Percentiles rank a stretch among this genome's conserved stretches.
phyloP scores from a whole-genome alignment of 1,284 basidiomycete genomes.

The Cutaneotrichosporon cutaneum region DNA sequence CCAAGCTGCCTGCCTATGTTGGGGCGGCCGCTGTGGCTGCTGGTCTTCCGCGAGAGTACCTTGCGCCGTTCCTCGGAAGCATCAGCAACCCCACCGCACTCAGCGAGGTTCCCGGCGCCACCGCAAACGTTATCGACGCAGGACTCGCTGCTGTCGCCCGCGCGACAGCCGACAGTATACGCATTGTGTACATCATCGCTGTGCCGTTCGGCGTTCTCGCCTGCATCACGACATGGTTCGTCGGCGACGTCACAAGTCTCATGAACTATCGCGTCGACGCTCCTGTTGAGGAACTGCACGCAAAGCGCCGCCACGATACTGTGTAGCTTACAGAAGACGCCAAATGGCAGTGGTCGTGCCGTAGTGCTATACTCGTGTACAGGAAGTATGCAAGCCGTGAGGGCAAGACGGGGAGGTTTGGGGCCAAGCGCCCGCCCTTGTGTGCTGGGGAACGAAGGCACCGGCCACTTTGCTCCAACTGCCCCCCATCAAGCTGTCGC shows the following conservation, averaged over 20 bases:
- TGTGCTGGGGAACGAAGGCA: too few species aligned
- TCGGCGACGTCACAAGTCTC: slow-evolving; percentile 14
- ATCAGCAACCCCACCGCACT: slow-evolving; percentile 4
- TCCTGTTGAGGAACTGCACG: slow-evolving; percentile 19
- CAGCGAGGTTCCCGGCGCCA: slow-evolving; percentile 15
- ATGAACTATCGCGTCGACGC: slow-evolving; percentile 23
- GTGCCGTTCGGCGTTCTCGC: slow-evolving; percentile 17
- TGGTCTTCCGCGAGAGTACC: slow-evolving; percentile 17
- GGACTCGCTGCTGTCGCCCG: slow-evolving; percentile 4
- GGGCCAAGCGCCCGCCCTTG: too few species aligned
- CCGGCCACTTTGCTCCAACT: too few species aligned
- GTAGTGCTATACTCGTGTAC: too few species aligned
- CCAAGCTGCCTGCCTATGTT: slow-evolving; percentile 22
- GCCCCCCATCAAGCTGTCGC: too few species aligned
- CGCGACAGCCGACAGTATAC: slow-evolving; percentile 12
- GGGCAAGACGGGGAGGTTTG: too few species aligned
- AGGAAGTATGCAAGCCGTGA: too few species aligned
- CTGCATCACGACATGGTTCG: slow-evolving; percentile 5
- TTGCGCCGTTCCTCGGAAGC: slow-evolving; percentile 18
- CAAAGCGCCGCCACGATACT: background rate
- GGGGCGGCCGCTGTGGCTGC: slow-evolving; percentile 20
- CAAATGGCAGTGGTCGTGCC: too few species aligned
- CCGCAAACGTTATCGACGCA: slow-evolving; percentile 14
- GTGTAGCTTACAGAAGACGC: too few species aligned
- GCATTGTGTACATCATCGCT: slow-evolving; percentile 18